Percentiles rank a stretch among this genome's conserved stretches.
Evolutionary conservation across 2,329 filamentous ascomycete genomes (phyloP).

Genomic region (Dothideomycetes sp.): DNA sequence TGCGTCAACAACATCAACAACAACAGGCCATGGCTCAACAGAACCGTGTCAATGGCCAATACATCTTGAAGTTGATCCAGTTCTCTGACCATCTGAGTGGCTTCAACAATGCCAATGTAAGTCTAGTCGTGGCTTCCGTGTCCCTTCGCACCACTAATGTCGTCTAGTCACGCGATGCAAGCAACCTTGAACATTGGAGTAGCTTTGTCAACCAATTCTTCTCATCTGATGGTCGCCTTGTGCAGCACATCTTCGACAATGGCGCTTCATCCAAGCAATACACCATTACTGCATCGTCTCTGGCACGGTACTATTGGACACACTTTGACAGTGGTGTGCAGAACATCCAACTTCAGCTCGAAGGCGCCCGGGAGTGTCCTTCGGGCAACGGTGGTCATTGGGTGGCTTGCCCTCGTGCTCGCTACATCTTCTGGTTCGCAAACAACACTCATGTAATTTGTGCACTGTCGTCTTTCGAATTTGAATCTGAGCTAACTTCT

Average conservation of each 20-base stretch:
- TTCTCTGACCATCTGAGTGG: constrained; percentile 49
- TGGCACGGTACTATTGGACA: constrained; percentile 82
- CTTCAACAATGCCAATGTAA: constrained; percentile 33
- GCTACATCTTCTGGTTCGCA: constrained; percentile 81
- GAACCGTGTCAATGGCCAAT: constrained; percentile 29
- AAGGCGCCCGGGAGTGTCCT: constrained; percentile 51
- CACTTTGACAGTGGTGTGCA: constrained; percentile 81
- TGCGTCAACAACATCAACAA: constrained; percentile 22
- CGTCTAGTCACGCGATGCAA: constrained; percentile 22
- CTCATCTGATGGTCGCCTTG: constrained; percentile 64
- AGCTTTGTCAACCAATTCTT: constrained; percentile 75
- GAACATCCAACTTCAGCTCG: constrained; percentile 77
- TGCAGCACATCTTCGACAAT: constrained; percentile 53
- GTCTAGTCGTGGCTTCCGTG: constrained; percentile 22
- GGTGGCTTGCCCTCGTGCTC: constrained; percentile 68
- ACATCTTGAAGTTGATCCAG: constrained; percentile 44
- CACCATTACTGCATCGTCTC: constrained; percentile 40
- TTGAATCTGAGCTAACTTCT: constrained; percentile 20
- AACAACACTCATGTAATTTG: constrained; percentile 67
- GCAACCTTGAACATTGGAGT: constrained; percentile 70
- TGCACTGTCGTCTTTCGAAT: background rate
- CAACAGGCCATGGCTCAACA: constrained; percentile 19
- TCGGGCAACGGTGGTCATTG: constrained; percentile 58
- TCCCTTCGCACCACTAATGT: constrained; percentile 46
- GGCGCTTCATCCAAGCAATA: constrained; percentile 25